Base-by-base conservation (phyloP, 2,329 filamentous ascomycete species). In the Fusarium drepaniforme region DNA sequence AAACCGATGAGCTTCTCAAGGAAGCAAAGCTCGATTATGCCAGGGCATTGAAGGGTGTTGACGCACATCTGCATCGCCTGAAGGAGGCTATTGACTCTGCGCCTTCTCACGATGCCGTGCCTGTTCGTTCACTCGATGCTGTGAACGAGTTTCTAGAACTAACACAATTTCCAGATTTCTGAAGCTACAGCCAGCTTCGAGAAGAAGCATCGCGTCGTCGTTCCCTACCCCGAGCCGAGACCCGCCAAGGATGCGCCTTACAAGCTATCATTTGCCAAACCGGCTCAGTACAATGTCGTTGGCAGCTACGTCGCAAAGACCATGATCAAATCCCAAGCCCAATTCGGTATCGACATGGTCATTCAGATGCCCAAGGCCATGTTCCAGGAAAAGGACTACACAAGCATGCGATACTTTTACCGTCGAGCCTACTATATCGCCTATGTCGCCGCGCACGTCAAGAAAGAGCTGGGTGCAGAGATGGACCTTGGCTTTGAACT, bases 311-410 rank as follows among this genome's bases (percentile, higher is more conserved):
- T 93, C 13, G 87, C 94, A 62, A 93, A 91, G 82, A 96, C 92
- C 3, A 93, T 94, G 83, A 86, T 91, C 68, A 93, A 93, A 78
- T 87, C 88, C 13, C 90, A 92, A 75, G 83, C 84, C 59, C 83
- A 82, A 30, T 84, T 92, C 30, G 87, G 89, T 18, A 88, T 98
- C 70, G 96, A 98, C 82, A 90, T 98, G 88, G 91, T 96, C 8
- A 91, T 97, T 18, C 93, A 93, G 58, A 97, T 99, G 91, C 96
- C 97, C 7, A 83, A 86, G 67, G 85, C 89, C 1, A 84, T 98
- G 15, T 96, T 98, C 79, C 95, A 98, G 80, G 94, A 97, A 53
- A 98, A 98, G 84, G 97, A 99, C 83, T 98, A 96, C 81, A 88
- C 96, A 60, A 95, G 98, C 82, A 89, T 97, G 86, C 91, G 97